These are phyloP conservation scores for Boletus bicolor DNA, from an alignment of 768 basidiomycete species.

Conservation along the genomic window DNA sequence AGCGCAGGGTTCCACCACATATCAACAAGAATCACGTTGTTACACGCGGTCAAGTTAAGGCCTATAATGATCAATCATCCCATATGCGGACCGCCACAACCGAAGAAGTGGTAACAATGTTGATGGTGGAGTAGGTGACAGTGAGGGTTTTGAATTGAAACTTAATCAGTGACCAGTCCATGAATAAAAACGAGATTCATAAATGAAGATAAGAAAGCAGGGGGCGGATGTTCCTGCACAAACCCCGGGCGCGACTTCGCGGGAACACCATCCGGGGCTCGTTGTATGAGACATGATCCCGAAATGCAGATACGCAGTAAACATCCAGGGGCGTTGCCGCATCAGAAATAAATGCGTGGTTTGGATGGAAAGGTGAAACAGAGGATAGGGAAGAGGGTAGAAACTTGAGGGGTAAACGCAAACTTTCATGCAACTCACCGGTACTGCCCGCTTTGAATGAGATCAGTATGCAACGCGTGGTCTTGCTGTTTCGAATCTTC, in stretches of 20 bases:
- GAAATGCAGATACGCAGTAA: background rate
- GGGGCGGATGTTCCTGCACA: background rate
- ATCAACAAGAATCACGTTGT: slow-evolving; percentile 90
- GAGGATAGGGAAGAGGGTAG: background rate
- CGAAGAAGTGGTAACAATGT: background rate
- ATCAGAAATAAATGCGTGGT: background rate
- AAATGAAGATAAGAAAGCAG: background rate
- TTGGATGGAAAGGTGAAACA: background rate
- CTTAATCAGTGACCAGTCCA: slow-evolving; percentile 12
- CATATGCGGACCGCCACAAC: slow-evolving; percentile 2
- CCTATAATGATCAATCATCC: slow-evolving; percentile 40
- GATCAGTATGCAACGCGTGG: slow-evolving; percentile 78
- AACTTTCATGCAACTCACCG: slow-evolving; percentile 44
- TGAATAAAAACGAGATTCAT: background rate
- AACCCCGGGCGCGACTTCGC: background rate
- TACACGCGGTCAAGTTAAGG: slow-evolving; percentile 88
- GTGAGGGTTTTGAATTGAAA: background rate
- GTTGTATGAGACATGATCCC: background rate
- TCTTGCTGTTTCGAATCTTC: slow-evolving; percentile 60
- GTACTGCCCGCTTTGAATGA: slow-evolving; percentile 96
- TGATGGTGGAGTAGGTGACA: background rate
- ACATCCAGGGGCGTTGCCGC: background rate
- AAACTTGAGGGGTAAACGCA: background rate
- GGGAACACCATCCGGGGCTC: background rate
- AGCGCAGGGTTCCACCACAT: slow-evolving; percentile 95